Percentiles rank a stretch among this genome's conserved stretches.
phyloP scores from a whole-genome alignment of 306 rosid genomes.

The Phaseolus lunatus region DNA sequence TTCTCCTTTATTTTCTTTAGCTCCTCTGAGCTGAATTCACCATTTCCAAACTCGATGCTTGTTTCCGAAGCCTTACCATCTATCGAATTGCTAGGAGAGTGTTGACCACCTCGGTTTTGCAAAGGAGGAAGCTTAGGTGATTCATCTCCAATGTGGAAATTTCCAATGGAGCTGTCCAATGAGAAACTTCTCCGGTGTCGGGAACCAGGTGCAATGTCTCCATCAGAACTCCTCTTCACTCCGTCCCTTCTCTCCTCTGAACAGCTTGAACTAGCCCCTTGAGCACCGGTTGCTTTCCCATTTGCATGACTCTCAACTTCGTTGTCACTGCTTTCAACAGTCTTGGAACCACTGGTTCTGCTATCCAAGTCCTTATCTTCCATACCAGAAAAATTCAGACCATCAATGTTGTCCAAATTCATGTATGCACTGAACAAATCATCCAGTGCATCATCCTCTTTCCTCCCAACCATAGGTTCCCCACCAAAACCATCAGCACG shows the following conservation, averaged over 20 bases:
- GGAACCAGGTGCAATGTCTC: slow-evolving; percentile 51
- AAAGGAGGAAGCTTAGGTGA: slow-evolving; percentile 55
- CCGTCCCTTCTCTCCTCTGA: slow-evolving; percentile 70
- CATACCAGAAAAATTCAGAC: slow-evolving; percentile 58
- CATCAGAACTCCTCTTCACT: slow-evolving; percentile 67
- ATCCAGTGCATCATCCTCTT: slow-evolving; percentile 60
- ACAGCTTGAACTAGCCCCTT: slow-evolving; percentile 54
- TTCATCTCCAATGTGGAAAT: slow-evolving; percentile 64
- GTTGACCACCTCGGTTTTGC: slow-evolving; percentile 55
- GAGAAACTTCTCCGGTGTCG: slow-evolving; percentile 82
- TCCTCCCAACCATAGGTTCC: slow-evolving; percentile 51
- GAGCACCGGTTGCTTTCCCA: slow-evolving; percentile 45
- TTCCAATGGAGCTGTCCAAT: slow-evolving; percentile 78
- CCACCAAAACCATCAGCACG: slow-evolving; percentile 42
- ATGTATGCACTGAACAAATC: slow-evolving; percentile 74
- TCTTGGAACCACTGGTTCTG: slow-evolving; percentile 63
- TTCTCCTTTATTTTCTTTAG: slow-evolving; percentile 75
- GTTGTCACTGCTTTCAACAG: slow-evolving; percentile 83
- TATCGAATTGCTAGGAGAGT: slow-evolving; percentile 57
- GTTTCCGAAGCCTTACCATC: slow-evolving; percentile 60
- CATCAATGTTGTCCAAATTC: slow-evolving; percentile 74
- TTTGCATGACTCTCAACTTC: slow-evolving; percentile 76
- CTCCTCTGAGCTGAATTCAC: slow-evolving; percentile 72
- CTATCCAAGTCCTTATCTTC: slow-evolving; percentile 65
- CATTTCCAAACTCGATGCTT: slow-evolving; percentile 65